A percentile compares a stretch with the other conserved stretches of the same genome.
Conservation (phyloP, 108 stramenopile species). For the Skeletonema potamos region DNA sequence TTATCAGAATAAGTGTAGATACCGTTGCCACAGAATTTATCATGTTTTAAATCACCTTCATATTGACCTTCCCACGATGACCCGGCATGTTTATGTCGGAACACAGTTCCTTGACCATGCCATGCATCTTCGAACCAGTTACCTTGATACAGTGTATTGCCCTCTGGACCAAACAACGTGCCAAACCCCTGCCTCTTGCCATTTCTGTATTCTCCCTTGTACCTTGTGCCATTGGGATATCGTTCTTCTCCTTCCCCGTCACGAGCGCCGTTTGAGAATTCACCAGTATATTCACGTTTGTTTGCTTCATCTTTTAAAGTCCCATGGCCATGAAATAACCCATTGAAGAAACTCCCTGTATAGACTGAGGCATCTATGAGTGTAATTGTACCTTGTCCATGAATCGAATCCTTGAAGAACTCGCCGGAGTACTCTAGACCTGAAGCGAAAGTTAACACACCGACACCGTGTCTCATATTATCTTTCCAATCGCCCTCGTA, state of each 20-base stretch:
- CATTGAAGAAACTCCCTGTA: constrained; percentile 28
- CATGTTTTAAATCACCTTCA: constrained; percentile 29
- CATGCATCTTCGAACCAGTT: constrained; percentile 32
- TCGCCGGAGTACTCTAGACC: constrained; percentile 44
- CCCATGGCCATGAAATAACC: constrained; percentile 36
- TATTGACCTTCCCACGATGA: constrained; percentile 26
- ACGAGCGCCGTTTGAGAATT: constrained; percentile 30
- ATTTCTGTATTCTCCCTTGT: constrained; percentile 30
- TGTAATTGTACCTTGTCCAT: constrained; percentile 35
- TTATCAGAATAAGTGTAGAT: constrained; percentile 27
- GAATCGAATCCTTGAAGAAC: constrained; percentile 27
- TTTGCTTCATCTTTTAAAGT: constrained; percentile 18
- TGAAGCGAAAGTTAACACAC: constrained; percentile 27
- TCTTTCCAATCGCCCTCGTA: constrained; percentile 45
- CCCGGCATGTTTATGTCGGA: neutral
- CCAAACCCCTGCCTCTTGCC: constrained; percentile 42
- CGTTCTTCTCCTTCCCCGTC: constrained; percentile 44
- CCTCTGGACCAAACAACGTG: constrained; percentile 9
- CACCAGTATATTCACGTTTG: constrained; percentile 18
- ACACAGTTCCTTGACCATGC: constrained; percentile 35
- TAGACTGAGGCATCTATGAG: constrained; percentile 30
- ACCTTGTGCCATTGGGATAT: constrained; percentile 20
- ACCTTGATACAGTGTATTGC: constrained; percentile 29
- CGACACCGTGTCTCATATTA: constrained; percentile 34
- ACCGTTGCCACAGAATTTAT: constrained; percentile 36